These are phyloP conservation scores for Schizopora paradoxa DNA, from an alignment of 1,284 basidiomycete genomes.

Conservation along the genomic window DNA sequence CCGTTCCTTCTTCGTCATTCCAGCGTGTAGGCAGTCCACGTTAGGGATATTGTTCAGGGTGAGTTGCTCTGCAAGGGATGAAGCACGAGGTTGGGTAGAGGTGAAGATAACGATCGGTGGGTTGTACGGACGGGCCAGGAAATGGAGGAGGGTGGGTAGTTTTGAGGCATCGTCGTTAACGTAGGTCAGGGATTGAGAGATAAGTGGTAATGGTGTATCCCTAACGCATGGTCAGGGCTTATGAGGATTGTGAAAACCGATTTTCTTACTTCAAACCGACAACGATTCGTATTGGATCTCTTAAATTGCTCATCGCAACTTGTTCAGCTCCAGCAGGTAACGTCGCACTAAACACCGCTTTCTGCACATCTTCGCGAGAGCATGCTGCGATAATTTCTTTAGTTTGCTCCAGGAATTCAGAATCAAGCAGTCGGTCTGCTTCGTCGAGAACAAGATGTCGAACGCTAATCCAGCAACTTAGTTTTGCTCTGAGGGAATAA, in stretches of 20 bases:
- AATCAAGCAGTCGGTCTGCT: conserved; percentile 85
- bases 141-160: conserved; percentile 75
- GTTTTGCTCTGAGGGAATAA: not conserved
- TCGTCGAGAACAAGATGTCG: conserved; percentile 86
- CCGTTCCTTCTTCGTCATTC: conserved; percentile 80
- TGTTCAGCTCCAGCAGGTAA: conserved; percentile 87
- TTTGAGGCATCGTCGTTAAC: conserved; percentile 93
- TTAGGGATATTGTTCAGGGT: conserved; percentile 79
- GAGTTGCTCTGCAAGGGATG: conserved; percentile 86
- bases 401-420: conserved; percentile 85
- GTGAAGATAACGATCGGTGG: conserved; percentile 94
- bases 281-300: conserved; percentile 81
- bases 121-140: conserved; percentile 81
- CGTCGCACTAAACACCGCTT: conserved; percentile 92
- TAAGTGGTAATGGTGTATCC: conserved; percentile 81
- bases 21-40: conserved; percentile 90
- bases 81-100: conserved; percentile 87
- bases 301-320: conserved; percentile 80
- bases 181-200: conserved; percentile 84
- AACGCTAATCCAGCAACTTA: conserved; percentile 49
- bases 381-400: conserved; percentile 88
- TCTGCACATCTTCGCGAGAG: conserved; percentile 68
- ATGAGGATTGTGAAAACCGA: conserved; percentile 3
- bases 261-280: conserved; percentile 84
- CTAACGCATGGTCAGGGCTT: conserved; percentile 36